Percentiles rank a stretch among this genome's conserved stretches.
These are phyloP conservation scores for Tetrahymena borealis DNA, from an alignment of 73 alveolate species.

Conservation along the genomic window DNA sequence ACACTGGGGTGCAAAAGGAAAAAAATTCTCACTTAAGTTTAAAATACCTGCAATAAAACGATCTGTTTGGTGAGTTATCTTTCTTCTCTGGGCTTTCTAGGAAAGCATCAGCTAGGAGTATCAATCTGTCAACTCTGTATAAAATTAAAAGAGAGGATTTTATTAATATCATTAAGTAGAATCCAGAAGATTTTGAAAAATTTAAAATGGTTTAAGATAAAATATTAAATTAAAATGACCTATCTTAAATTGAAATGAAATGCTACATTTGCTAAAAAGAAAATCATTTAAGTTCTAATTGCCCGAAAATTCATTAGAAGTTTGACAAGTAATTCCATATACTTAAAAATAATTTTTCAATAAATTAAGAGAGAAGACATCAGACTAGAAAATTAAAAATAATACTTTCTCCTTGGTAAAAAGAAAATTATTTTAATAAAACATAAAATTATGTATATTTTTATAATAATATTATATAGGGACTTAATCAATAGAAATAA, in stretches of 20 bases:
- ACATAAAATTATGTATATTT: too few species aligned
- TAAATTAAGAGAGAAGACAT: too few species aligned
- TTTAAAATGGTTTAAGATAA: neutral
- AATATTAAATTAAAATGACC: neutral
- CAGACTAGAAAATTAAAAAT: too few species aligned
- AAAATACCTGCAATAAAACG: neutral
- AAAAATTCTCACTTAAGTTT: neutral
- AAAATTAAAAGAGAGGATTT: slow-evolving; percentile 19
- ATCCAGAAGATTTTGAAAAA: slow-evolving; percentile 14
- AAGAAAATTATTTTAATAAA: too few species aligned
- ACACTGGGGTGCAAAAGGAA: neutral
- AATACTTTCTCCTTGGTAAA: too few species aligned
- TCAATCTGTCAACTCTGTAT: slow-evolving; percentile 11
- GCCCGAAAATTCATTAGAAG: neutral
- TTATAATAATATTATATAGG: too few species aligned
- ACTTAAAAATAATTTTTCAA: neutral
- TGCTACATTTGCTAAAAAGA: neutral
- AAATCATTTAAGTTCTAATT: neutral
- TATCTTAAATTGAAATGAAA: neutral
- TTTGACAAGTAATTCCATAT: neutral
- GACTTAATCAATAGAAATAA: too few species aligned
- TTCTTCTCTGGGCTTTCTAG: slow-evolving; percentile 17
- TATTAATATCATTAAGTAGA: neutral
- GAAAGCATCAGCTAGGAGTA: slow-evolving; percentile 6
- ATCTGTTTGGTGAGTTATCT: slow-evolving; percentile 13